Base-by-base conservation (phyloP, 73 alveolate species). In the Paramecium primaurelia region DNA sequence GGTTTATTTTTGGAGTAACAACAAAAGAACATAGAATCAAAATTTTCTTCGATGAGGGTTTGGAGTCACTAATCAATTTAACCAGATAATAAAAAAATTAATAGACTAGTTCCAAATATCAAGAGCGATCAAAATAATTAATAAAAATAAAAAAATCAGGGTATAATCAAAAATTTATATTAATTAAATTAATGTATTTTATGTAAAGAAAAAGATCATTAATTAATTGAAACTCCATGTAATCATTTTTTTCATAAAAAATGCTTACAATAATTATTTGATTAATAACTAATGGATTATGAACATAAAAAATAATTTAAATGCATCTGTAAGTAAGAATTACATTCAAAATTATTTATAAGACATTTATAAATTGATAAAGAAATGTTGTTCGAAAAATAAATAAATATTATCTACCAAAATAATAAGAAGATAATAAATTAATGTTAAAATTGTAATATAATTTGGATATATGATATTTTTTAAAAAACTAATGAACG, bases 391-490 rank as follows among this genome's bases (percentile, higher is more conserved):
- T 54, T 54, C 25, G 0, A 54, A 54, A 54, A 54, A 18, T 54
- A 54, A 18, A 4, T 54, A 25, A 3, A 18, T 0, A 54, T 54
- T 54, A 18, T 54, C 0, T 6, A n/a, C 2, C 28, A n/a, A 54
- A 54, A 54, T 20, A 18, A 54, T 54, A 6, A 54, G 32, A 54
- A 18, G 3, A n/a, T 0, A 11, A 4, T 54, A 4, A 1, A 54
- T 18, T 18, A 54, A 54, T 54, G 69, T 54, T 18, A 18, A 54
- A 4, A 18, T 0, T 54, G 69, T 5, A 2, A 54, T 6, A 4
- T n/a, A 4, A 3, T 54, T n/a, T 54, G 69, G 69, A 54, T 97
- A 54, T 87, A 94, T 91, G 95, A 54, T 54, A n/a, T 54, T 8
- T 54, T 6, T 54, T 0, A 18, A 4, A 54, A 54, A 54, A n/a